phyloP scores from a whole-genome alignment of 2,329 filamentous ascomycete genomes.

The Colletotrichum noveboracense region DNA sequence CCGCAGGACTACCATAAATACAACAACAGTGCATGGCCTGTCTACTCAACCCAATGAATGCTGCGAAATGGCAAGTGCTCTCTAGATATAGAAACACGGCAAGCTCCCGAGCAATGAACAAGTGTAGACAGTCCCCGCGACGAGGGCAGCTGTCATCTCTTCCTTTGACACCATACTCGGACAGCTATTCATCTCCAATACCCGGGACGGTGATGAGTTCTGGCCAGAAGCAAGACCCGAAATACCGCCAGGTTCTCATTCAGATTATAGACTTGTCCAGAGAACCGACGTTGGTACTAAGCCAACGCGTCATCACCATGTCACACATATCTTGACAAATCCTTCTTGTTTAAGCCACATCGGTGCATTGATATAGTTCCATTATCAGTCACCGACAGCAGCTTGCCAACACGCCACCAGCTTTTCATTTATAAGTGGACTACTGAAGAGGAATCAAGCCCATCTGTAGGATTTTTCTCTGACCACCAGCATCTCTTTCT shows the following conservation, averaged over 20 bases:
- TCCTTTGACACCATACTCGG: neutral
- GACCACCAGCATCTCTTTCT: too few relatives aligned
- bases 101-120: neutral
- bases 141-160: neutral
- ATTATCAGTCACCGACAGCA: neutral
- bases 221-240: neutral
- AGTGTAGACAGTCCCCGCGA: neutral
- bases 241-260: neutral
- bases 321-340: neutral
- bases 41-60: neutral
- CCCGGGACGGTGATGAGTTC: neutral
- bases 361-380: neutral
- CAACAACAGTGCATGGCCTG: rapidly evolving
- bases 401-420: neutral
- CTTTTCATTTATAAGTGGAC: neutral
- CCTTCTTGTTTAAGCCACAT: neutral
- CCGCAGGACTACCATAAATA: neutral
- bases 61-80: neutral
- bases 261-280: neutral
- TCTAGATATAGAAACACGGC: neutral
- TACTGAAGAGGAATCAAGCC: neutral
- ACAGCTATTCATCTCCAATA: neutral
- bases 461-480: too few relatives aligned
- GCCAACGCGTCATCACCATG: too few relatives aligned
- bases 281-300: neutral